Percentiles rank a stretch among this genome's conserved stretches.
Evolutionary conservation across 257 asterid genomes (phyloP).

Genomic region (Solanum phureja): DNA sequence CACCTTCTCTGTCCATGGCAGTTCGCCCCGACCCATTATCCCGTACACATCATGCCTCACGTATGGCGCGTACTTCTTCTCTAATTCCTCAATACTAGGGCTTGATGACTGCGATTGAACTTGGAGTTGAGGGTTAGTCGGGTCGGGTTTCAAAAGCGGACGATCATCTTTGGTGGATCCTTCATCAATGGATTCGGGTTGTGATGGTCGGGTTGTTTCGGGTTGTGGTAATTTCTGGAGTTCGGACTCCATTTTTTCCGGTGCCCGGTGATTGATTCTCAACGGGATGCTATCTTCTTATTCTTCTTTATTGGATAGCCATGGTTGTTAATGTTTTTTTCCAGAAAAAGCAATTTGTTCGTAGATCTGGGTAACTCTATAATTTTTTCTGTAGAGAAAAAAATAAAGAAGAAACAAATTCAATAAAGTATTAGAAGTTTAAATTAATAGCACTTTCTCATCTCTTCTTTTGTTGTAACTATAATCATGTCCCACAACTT

Average conservation of each 20-base stretch:
- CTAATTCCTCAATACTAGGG: constrained; percentile 50
- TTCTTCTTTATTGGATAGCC: not conserved
- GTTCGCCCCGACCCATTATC: constrained; percentile 58
- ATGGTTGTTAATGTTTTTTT: not conserved
- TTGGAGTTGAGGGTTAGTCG: constrained; percentile 3
- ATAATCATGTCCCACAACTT: not conserved
- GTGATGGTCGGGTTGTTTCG: not conserved
- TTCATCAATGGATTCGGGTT: constrained; percentile 20
- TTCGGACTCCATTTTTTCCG: not conserved
- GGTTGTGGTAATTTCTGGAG: constrained; percentile 5
- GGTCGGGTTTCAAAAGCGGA: constrained; percentile 61
- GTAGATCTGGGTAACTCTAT: not conserved
- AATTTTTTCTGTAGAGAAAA: not conserved
- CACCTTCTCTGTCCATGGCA: constrained; percentile 52
- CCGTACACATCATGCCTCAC: constrained; percentile 78
- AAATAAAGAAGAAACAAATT: not conserved
- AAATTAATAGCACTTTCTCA: not conserved
- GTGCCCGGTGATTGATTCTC: not conserved
- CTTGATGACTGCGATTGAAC: not conserved
- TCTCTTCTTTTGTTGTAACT: not conserved
- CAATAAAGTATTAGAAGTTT: not conserved
- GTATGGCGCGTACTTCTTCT: constrained; percentile 59
- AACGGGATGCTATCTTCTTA: not conserved
- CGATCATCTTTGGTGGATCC: constrained; percentile 30
- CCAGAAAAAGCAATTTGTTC: not conserved